Evolutionary conservation across 208 protist species (phyloP).

Genomic region (Crithidia thermophila): DNA sequence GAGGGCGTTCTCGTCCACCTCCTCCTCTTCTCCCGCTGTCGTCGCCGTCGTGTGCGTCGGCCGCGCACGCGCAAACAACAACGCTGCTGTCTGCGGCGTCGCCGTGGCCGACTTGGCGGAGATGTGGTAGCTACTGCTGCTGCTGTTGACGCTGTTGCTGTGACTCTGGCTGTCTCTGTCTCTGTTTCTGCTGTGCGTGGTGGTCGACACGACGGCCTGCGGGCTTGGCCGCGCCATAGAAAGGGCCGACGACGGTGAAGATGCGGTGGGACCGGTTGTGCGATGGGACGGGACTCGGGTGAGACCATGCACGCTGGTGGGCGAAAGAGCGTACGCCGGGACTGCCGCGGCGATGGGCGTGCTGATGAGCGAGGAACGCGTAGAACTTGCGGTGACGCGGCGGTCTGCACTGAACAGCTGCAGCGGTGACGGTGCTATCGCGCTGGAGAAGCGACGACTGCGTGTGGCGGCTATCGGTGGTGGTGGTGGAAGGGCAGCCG

Average conservation of each 20-base stretch:
- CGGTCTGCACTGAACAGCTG: no score
- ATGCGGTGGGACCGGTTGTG: not conserved
- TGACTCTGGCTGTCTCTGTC: not conserved
- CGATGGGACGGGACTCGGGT: not conserved
- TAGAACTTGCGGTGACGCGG: not conserved
- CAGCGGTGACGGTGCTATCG: no score
- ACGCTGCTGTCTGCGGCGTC: not conserved
- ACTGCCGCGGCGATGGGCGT: not conserved
- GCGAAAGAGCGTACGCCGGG: not conserved
- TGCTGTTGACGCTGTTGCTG: not conserved
- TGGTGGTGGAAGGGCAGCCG: no score
- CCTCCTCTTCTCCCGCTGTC: no score
- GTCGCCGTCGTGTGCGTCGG: no score
- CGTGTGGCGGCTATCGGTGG: no score
- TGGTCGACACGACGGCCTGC: not conserved
- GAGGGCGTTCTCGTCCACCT: no score
- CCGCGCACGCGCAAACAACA: no score
- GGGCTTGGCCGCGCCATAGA: not conserved
- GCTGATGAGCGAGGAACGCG: not conserved
- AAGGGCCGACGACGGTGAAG: not conserved
- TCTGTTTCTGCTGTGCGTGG: not conserved
- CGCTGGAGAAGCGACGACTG: no score
- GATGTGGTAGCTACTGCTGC: not conserved
- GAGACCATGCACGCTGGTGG: not conserved
- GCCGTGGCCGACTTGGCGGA: not conserved